Evolutionary conservation across 1,139 yeast species (phyloP), one percentile per base, ranked within the genome.

Genomic region (Spathaspora sp.): DNA sequence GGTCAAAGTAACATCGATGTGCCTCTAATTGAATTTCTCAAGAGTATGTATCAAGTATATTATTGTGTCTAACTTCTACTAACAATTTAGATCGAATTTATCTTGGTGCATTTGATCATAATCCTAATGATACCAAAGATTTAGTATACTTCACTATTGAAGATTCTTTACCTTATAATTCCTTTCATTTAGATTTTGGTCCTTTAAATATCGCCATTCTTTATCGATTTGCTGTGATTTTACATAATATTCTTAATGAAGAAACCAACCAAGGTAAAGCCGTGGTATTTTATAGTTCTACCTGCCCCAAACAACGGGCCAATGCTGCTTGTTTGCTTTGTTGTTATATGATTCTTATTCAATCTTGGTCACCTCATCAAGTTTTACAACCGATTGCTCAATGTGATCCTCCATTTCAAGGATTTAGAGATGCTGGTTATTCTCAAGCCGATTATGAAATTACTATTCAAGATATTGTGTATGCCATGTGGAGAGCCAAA

Each of bases 401-500:
- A 63, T 82, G 86, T 3, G 93, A 87, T 43, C 97, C 97, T 1
- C 97, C 99, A 2, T 85, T 91, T 56, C 91, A 87, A 84, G 86
- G 93, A 1, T 93, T 91, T 65, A 77, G 99, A 63, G 99, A 93
- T 65, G 99, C 99, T 0, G 99, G 99, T 1, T 93, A 93, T 65
- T 88, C 97, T 4, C 86, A 84, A 48, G 97, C 98, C 0, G 99
- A 93, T 65, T 93, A 89, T 61, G 95, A 87, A 59, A 81, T 93
- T 52, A 82, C 96, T 10, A 89, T 93, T 52, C 99, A 93, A 65
- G 99, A 93, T 64, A 80, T 93, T 13, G 96, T 93, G 2, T 93
- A 93, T 59, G 99, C 95, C 9, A 83, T 95, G 65, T 93, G 99
- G 99, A 78, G 97, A 58, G 99, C 99, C n/a, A 93, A 93, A 62